Evolutionary conservation across 768 basidiomycete species (phyloP).

Genomic region (Psilocybe azurescens): DNA sequence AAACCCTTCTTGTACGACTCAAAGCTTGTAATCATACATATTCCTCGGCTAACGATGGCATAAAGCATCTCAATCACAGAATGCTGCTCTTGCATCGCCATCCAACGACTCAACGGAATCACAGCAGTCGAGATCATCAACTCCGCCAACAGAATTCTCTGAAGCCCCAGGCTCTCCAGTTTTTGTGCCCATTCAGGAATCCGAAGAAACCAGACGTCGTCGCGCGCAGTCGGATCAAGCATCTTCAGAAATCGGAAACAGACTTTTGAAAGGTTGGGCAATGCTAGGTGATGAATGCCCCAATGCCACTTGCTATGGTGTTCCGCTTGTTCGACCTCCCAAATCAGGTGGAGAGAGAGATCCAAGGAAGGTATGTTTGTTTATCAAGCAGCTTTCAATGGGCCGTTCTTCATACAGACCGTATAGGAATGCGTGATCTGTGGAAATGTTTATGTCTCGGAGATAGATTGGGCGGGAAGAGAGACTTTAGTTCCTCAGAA

Average conservation of each 20-base stretch:
- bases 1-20: slow-evolving; percentile 35
- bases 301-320: slow-evolving; percentile 69
- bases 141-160: slow-evolving; percentile 80
- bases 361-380: slow-evolving; percentile 61
- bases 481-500: slow-evolving; percentile 42
- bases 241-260: slow-evolving; percentile 78
- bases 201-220: slow-evolving; percentile 66
- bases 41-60: background rate
- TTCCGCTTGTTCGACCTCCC: slow-evolving; percentile 85
- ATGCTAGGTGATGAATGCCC: slow-evolving; percentile 91
- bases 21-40: background rate
- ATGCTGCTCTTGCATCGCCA: slow-evolving; percentile 11
- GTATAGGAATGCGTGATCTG: slow-evolving; percentile 84
- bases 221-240: slow-evolving; percentile 84
- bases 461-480: slow-evolving; percentile 55
- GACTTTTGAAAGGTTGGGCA: slow-evolving; percentile 82
- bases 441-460: slow-evolving; percentile 59
- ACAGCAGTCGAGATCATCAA: slow-evolving; percentile 65
- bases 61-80: slow-evolving; percentile 6
- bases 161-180: slow-evolving; percentile 62
- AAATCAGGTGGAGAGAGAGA: slow-evolving; percentile 63
- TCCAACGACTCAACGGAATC: slow-evolving; percentile 51
- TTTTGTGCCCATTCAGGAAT: slow-evolving; percentile 69
- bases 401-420: slow-evolving; percentile 9
- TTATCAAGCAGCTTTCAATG: background rate